Base-by-base conservation (phyloP, 2,329 filamentous ascomycete genomes). In the Sporothrix curviconia region DNA sequence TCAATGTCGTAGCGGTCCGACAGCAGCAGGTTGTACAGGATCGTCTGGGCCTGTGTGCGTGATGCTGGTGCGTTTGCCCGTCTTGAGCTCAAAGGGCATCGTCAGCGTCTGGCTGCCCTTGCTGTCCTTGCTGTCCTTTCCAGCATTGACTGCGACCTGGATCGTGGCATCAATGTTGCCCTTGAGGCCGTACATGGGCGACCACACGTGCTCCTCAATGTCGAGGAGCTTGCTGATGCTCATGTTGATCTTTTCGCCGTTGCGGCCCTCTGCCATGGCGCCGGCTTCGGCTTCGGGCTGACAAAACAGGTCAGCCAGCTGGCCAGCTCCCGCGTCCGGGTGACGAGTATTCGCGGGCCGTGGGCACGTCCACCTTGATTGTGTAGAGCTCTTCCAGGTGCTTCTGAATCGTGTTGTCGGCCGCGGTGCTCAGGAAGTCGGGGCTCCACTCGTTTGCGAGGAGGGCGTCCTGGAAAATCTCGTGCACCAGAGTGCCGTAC, bases 181-280 rank as follows among this genome's bases (percentile, higher is more conserved):
- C 70, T 99, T 99, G 15, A 99, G 77, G 0, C 94, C 94, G 68
- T 95, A 99, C 83, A 91, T 92, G 0, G 94, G 94, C 7, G 92
- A 97, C 94, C 94, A 99, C 28, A 99, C 85, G 68, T 97, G 94
- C 70, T 99, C 94, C 69, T 99, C 94, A 9, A 99, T 89, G 68
- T 97, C 94, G 14, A 99, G 85, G 28, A 99, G 77, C 68, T 97
- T 99, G 66, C 86, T 95, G 64, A 99, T 85, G 64, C 89, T 91
- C 80, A 97, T 86, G 58, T 80, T 86, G 11, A 87, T 83, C 63
- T 85, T 87, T 55, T 87, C 83, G 40, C 87, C 87, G 66, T 91
- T 87, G 47, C 89, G 82, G 63, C 92, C 90, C 63, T 90, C 86
- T 24, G 95, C 86, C 40, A 90, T 69, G 3, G 90, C 91, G 63